Percentiles rank a stretch among this genome's conserved stretches.
These are phyloP conservation scores for Trichoderma harzianum DNA, from an alignment of 2,329 filamentous ascomycete species.

Conservation along the genomic window DNA sequence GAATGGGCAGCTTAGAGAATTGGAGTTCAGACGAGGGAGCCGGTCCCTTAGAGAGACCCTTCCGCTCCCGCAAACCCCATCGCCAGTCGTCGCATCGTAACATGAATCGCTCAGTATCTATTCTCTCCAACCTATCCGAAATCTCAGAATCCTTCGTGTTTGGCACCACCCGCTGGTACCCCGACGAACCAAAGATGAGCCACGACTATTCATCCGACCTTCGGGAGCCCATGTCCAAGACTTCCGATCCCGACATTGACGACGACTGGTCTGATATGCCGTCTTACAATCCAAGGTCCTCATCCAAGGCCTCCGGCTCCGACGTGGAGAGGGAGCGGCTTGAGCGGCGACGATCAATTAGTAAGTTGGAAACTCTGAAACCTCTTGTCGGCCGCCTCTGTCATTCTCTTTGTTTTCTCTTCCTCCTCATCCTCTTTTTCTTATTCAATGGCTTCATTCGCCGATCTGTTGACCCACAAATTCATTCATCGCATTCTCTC, in stretches of 20 bases:
- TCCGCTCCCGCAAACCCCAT: conserved; percentile 47
- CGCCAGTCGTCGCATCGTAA: conserved; percentile 43
- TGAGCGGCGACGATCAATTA: conserved; percentile 11
- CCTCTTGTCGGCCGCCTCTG: neutral
- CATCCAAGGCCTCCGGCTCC: neutral
- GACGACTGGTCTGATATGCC: conserved; percentile 6
- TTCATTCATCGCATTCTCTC: neutral
- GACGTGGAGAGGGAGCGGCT: neutral
- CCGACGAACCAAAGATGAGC: neutral
- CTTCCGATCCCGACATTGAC: neutral
- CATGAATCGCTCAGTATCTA: conserved; percentile 43
- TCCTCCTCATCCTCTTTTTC: conserved; percentile 2
- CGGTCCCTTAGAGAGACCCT: conserved; percentile 44
- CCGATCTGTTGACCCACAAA: neutral
- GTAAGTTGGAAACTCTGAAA: conserved; percentile 15
- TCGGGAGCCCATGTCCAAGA: neutral
- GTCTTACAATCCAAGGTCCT: neutral
- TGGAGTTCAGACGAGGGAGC: neutral
- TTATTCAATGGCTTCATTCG: conserved; percentile 12
- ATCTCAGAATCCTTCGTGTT: neutral
- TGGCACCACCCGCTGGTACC: neutral
- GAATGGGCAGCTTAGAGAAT: conserved; percentile 4
- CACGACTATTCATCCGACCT: neutral
- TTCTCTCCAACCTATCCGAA: conserved; percentile 44
- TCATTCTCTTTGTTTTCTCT: neutral